These are phyloP conservation scores for Rubroboletus satanas DNA, from an alignment of 768 basidiomycete genomes.

Conservation along the genomic window DNA sequence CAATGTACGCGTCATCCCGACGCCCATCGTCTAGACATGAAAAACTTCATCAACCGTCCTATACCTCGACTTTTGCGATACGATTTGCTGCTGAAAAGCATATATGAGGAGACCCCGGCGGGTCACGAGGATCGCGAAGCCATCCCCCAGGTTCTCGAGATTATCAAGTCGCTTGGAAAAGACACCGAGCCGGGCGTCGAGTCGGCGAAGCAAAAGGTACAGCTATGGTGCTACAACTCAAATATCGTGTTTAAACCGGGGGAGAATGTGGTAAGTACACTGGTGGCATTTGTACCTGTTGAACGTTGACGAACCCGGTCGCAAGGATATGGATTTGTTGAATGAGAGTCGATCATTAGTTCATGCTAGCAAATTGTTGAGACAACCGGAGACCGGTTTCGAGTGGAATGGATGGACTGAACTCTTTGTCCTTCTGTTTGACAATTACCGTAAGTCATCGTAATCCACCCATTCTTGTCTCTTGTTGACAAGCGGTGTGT, in stretches of 20 bases:
- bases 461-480: background rate
- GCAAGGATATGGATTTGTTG: constrained; percentile 84
- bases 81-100: constrained; percentile 75
- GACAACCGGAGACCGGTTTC: constrained; percentile 85
- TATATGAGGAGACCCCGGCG: constrained; percentile 69
- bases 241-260: constrained; percentile 77
- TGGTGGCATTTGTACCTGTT: background rate
- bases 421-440: constrained; percentile 86
- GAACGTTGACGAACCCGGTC: background rate
- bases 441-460: constrained; percentile 79
- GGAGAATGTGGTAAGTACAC: constrained; percentile 53
- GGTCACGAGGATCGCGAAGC: constrained; percentile 78
- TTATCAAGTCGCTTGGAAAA: constrained; percentile 83
- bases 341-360: constrained; percentile 81
- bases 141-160: constrained; percentile 82
- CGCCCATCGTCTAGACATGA: constrained; percentile 84
- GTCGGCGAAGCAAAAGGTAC: constrained; percentile 84
- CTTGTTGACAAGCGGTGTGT: constrained; percentile 13
- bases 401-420: constrained; percentile 91
- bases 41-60: constrained; percentile 88
- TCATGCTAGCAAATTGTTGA: constrained; percentile 74
- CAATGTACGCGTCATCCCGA: constrained; percentile 62
- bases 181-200: constrained; percentile 84
- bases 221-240: constrained; percentile 82
- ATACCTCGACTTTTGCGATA: constrained; percentile 89